Conservation (phyloP, 2,329 filamentous ascomycete species). For the Pseudonectria buxi region DNA sequence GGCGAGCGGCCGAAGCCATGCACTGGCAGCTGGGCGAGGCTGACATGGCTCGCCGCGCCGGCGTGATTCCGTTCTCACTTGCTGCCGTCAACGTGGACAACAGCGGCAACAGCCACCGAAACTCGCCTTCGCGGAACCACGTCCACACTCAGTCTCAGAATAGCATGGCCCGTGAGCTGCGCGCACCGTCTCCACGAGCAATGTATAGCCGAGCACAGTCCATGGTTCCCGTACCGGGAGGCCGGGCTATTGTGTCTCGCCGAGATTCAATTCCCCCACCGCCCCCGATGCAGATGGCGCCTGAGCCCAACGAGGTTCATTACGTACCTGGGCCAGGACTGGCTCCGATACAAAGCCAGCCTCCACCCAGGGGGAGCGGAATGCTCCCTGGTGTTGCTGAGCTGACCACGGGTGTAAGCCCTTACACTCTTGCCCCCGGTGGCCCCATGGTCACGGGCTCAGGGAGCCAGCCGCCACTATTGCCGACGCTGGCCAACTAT, state of each 20-base stretch:
- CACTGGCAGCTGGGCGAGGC: conserved; percentile 93
- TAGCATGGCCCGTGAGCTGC: conserved; percentile 36
- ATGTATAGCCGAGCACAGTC: conserved; percentile 33
- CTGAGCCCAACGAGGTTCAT: conserved; percentile 25
- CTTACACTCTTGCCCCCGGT: conserved; percentile 46
- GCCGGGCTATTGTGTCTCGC: conserved; percentile 32
- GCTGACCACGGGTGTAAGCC: conserved; percentile 56
- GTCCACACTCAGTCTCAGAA: conserved; percentile 42
- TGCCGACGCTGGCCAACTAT: conserved; percentile 29
- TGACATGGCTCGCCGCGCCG: conserved; percentile 90
- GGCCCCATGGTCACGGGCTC: conserved; percentile 29
- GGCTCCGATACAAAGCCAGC: conserved; percentile 46
- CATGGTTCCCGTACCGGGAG: conserved; percentile 25
- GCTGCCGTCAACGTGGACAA: conserved; percentile 48
- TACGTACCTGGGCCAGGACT: conserved; percentile 36
- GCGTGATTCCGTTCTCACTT: conserved; percentile 77
- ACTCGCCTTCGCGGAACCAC: conserved; percentile 32
- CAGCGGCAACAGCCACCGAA: conserved; percentile 33
- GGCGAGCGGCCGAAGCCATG: conserved; percentile 95
- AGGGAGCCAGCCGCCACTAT: conserved; percentile 29
- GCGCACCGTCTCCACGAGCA: conserved; percentile 33
- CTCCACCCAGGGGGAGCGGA: conserved; percentile 32
- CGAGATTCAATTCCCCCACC: conserved; percentile 34
- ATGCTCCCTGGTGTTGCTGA: conserved; percentile 56
- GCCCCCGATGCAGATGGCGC: conserved; percentile 22